Conservation (phyloP, 139 green algal species). For the Chlamydomonas sp. region DNA sequence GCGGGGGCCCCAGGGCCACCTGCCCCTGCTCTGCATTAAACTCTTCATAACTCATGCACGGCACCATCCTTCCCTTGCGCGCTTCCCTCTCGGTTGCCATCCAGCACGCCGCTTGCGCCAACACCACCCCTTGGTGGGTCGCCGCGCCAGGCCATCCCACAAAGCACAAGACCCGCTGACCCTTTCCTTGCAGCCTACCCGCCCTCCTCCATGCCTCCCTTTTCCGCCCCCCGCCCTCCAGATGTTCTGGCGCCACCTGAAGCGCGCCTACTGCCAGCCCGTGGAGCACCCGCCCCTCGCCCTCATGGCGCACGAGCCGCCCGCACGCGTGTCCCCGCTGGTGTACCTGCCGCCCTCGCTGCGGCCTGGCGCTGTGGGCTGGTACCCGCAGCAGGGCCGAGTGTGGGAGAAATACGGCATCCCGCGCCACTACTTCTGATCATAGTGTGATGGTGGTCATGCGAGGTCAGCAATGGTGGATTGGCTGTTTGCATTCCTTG, state of each 20-base stretch:
- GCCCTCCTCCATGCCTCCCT: not conserved
- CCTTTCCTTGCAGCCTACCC: not conserved
- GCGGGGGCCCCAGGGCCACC: no score
- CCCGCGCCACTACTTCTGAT: not conserved
- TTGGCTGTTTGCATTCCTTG: no score
- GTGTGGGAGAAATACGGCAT: slow-evolving; percentile 34
- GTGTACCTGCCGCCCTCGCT: not conserved
- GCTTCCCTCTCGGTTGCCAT: no score
- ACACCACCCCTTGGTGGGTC: no score
- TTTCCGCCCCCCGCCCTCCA: not conserved
- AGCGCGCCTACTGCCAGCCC: not conserved
- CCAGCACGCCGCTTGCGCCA: no score
- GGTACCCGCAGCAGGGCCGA: slow-evolving; percentile 28
- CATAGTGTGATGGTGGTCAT: no score
- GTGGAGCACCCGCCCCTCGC: slow-evolving; percentile 1
- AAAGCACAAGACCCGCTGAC: not conserved
- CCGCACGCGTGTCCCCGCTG: not conserved
- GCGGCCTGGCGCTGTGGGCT: slow-evolving; percentile 12
- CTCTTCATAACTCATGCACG: no score
- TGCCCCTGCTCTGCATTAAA: no score
- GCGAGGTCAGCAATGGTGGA: no score
- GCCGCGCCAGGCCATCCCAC: no score
- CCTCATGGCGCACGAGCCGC: not conserved
- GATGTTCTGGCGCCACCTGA: slow-evolving; percentile 4
- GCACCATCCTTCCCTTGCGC: no score